Base-by-base conservation (phyloP, 441 rosid species). In the Bruguiera hainesii region DNA sequence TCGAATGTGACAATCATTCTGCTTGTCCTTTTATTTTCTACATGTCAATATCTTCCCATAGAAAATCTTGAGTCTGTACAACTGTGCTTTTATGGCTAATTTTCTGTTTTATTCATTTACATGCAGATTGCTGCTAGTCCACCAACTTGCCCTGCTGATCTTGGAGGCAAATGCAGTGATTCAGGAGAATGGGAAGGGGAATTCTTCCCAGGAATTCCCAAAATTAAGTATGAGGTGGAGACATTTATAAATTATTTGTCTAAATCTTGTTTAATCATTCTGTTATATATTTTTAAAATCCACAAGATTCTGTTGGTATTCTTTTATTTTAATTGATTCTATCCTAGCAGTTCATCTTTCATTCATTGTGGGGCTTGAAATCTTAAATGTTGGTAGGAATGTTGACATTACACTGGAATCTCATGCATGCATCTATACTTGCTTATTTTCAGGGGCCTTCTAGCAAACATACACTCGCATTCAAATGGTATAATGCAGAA, bases 121-220 rank as follows among this genome's bases (percentile, higher is more conserved):
- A n/a, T 76, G 76, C 65, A 95, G 99, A 71, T 66, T 64, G 90
- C 86, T 74, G 78, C 68, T 64, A 59, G 26, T 60, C 76, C 89
- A 49, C 91, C 61, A 64, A 92, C 93, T 19, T 95, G 99, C 74
- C 96, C 96, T 61, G 89, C 97, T 75, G 74, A 79, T 79, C 81
- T 76, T 66, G 82, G 72, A 18, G 51, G 73, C 16, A 61, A 78
- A 26, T 86, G 88, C 60, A 68, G 67, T 64, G 90, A 78, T 69
- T 76, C 85, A n/a, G 90, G 73, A 65, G 90, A 81, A 26, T 95
- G 99, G 98, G 63, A 85, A 73, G 98, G 95, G 60, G 99, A 95
- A 35, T 92, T 90, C 76, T 95, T 95, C 81, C 98, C 93, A 42
- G 92, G 69, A 8, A 85, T 95, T 75, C 89, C 93, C 56, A 79